Conservation (phyloP, 768 basidiomycete genomes). For the Tephrocybe sp. region DNA sequence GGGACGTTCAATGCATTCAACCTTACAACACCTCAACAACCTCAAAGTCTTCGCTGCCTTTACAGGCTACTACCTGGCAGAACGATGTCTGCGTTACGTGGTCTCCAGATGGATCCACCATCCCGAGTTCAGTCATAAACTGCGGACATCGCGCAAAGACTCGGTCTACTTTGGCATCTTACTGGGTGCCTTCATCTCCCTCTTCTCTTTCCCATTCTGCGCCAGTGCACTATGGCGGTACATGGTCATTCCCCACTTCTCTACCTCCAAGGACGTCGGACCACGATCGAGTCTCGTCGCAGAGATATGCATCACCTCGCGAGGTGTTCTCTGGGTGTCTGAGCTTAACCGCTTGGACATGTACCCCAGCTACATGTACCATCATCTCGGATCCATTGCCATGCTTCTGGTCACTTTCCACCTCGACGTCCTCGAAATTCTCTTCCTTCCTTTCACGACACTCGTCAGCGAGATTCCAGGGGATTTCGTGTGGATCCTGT, state of each 20-base stretch:
- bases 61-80: conserved; percentile 5
- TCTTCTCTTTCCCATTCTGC: conserved; percentile 6
- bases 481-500: not conserved
- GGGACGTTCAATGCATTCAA: not conserved
- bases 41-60: conserved; percentile 3
- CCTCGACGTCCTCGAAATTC: conserved; percentile 2
- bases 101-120: not conserved
- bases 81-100: not conserved
- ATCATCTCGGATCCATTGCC: conserved; percentile 6
- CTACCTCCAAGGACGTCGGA: not conserved
- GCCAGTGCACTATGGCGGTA: conserved; percentile 1
- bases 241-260: not conserved
- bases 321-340: conserved; percentile 4
- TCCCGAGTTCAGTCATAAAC: not conserved
- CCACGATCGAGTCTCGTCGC: not conserved
- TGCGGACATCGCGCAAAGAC: conserved; percentile 3
- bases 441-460: conserved; percentile 4
- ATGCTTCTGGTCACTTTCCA: conserved; percentile 1
- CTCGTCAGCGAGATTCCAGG: conserved; percentile 8
- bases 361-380: conserved; percentile 6
- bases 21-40: not conserved
- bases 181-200: not conserved
- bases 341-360: conserved; percentile 9
- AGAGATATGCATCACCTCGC: conserved; percentile 5
- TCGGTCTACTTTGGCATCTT: conserved; percentile 5